Conservation (phyloP, 75 land plant genomes). For the Sequoia sempervirens region DNA sequence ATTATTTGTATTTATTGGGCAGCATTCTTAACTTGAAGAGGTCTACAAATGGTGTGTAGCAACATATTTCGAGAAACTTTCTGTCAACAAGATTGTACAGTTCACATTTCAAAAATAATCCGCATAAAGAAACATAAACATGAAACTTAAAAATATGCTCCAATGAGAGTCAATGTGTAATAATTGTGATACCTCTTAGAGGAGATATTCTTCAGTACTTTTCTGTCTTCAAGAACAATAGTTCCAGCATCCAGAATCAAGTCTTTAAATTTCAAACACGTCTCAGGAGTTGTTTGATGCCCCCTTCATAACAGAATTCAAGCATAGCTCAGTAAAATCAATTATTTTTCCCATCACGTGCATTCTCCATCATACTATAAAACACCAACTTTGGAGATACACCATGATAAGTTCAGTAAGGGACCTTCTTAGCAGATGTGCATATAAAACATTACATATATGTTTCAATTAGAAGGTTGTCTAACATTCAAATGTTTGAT, state of each 20-base stretch:
- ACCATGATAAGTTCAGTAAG: not conserved
- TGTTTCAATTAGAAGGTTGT: not conserved
- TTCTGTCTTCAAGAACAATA: slow-evolving; percentile 16
- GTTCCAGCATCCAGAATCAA: slow-evolving; percentile 39
- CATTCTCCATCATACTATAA: not conserved
- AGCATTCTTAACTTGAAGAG: not conserved
- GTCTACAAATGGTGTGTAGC: not conserved
- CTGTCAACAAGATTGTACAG: not conserved
- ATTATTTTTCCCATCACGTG: not conserved
- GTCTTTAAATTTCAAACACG: slow-evolving; percentile 54
- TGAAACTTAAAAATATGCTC: not conserved
- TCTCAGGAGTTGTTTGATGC: slow-evolving; percentile 27
- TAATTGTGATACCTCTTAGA: slow-evolving; percentile 7
- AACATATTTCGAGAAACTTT: not conserved
- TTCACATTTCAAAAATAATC: not conserved
- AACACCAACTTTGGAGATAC: not conserved
- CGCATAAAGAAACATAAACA: not conserved
- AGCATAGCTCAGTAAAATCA: not conserved
- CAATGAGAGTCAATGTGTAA: not conserved
- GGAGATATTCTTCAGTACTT: not conserved
- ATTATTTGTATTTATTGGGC: not conserved
- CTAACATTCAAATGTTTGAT: not conserved
- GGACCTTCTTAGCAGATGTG: not conserved
- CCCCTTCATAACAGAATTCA: slow-evolving; percentile 13
- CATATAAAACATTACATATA: not conserved